Evolutionary conservation across 139 green algal genomes (phyloP), one percentile per base, ranked within the genome.

Genomic region (Closterium sp.): DNA sequence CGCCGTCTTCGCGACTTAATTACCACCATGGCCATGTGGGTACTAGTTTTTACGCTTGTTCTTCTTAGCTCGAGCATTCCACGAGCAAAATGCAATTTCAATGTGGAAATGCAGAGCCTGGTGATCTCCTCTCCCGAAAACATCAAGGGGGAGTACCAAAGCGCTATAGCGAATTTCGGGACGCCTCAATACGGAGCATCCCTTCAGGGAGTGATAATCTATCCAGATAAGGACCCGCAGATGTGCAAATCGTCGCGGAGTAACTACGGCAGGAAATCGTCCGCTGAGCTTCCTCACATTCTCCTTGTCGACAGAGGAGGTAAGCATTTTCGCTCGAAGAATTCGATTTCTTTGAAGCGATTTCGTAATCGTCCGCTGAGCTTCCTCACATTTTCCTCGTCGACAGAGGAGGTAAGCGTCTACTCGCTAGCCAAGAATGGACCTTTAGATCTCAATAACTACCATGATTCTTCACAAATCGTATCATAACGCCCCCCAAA

Each of bases 131-230:
- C 93, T 31, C 95, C 96, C 5, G 31, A 42, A 5, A 87, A 45
- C 34, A 73, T 95, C n/a, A 90, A 91, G 28, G 94, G 93, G 4
- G 87, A 89, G 29, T 96, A 95, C 88, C 94, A 97, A 88, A 91
- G 92, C 19, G 95, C 96, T 2, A 96, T 97, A 32, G 96, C 93
- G 22, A 96, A 97, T 89, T 97, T 97, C 93, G 96, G 96, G 0
- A 92, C 96, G 0, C 96, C 96, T 5, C 89, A 96, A 11, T 97
- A 97, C 91, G 96, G 96, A 0, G 96, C 79, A 73, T 95, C 88
- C 9, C 88, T 97, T 22, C 50, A 85, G 0, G 96, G 96, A n/a
- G 22, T 91, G 79, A 86, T 97, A 1, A 45, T 93, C 9, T 95
- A 95, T 73, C 85, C 94, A 1, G 29, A 34, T 19, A 85, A 45